phyloP scores from a whole-genome alignment of 2,329 filamentous ascomycete species.

The Aspergillus glaucus region DNA sequence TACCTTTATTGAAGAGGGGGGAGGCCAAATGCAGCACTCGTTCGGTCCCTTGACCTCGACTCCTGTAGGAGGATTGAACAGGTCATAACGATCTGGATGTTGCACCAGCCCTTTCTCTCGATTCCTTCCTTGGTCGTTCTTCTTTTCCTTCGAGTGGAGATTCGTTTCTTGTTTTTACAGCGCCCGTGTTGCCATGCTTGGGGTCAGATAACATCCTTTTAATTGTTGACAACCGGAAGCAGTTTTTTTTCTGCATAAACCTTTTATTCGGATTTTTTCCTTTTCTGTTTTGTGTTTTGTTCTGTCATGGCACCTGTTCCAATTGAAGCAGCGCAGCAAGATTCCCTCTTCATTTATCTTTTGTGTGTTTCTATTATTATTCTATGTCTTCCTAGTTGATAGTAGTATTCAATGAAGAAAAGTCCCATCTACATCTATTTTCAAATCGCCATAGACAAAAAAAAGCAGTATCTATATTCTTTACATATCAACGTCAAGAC shows the following conservation, averaged over 20 bases:
- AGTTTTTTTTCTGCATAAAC: conserved; percentile 17
- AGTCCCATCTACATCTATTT: conserved; percentile 3
- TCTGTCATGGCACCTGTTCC: conserved; percentile 22
- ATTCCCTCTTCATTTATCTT: conserved; percentile 31
- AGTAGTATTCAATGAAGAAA: conserved; percentile 28
- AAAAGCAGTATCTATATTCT: conserved; percentile 8
- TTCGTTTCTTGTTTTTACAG: conserved; percentile 11
- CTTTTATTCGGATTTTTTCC: conserved; percentile 11
- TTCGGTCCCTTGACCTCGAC: too few relatives aligned
- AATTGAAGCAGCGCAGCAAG: conserved; percentile 36
- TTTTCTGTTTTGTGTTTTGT: conserved; percentile 15
- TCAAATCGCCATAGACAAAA: too few relatives aligned
- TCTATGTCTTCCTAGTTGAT: conserved; percentile 24
- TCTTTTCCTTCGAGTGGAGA: conserved; percentile 14
- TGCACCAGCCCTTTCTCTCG: conserved; percentile 11
- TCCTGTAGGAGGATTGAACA: conserved; percentile 4
- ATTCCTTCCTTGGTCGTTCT: conserved; percentile 14
- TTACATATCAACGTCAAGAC: not conserved
- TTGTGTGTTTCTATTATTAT: conserved; percentile 21
- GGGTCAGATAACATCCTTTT: conserved; percentile 28
- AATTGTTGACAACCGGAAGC: conserved; percentile 23
- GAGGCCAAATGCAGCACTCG: conserved; percentile 26
- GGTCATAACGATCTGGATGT: conserved; percentile 12
- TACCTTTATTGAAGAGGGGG: conserved; percentile 15
- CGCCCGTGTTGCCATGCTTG: conserved; percentile 16